Evolutionary conservation across 306 rosid species (phyloP).

Genomic region (Aeschynomene evenia): DNA sequence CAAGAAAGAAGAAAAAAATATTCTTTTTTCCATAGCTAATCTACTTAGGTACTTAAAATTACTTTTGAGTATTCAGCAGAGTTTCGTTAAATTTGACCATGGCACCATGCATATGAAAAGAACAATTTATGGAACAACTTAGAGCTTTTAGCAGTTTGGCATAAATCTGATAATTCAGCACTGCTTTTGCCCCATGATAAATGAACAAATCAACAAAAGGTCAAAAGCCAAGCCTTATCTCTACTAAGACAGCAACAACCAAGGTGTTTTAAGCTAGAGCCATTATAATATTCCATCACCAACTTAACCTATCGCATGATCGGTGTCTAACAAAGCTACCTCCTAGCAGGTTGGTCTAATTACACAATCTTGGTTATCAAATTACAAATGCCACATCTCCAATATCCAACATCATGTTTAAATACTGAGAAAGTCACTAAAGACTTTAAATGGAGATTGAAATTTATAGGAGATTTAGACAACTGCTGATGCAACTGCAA

Average conservation of each 20-base stretch:
- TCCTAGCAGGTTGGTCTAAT: neutral
- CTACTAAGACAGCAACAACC: too few species aligned
- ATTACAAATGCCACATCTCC: neutral
- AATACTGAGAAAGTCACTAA: neutral
- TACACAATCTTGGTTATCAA: neutral
- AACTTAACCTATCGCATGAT: neutral
- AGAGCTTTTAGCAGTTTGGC: conserved; percentile 8
- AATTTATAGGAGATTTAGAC: too few species aligned
- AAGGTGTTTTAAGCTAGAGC: neutral
- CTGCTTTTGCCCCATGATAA: neutral
- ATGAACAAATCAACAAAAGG: too few species aligned
- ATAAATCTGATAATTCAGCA: neutral
- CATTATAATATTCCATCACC: neutral
- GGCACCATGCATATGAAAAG: neutral
- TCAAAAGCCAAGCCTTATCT: too few species aligned
- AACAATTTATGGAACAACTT: neutral
- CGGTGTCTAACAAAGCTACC: neutral
- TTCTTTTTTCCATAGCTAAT: neutral
- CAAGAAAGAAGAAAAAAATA: neutral
- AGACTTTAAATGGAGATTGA: neutral
- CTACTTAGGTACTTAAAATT: conserved; percentile 1
- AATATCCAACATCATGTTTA: neutral
- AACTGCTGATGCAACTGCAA: too few species aligned
- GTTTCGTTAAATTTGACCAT: conserved; percentile 2
- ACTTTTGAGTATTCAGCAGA: neutral